Evolutionary conservation across 805 yeast species (phyloP).

Genomic region (Ogataea populi-albae): DNA sequence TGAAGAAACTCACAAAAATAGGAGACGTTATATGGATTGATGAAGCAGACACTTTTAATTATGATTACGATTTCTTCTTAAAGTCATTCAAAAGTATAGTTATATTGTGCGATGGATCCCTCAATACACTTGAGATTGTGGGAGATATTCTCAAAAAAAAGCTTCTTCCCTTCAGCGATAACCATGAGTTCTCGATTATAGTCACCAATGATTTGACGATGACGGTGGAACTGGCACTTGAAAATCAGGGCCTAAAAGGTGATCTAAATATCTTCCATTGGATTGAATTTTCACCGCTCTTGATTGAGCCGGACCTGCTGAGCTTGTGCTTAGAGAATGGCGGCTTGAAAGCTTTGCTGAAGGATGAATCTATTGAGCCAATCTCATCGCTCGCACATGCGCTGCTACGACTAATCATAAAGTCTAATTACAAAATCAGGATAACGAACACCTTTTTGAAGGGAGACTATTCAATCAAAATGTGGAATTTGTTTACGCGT

Average conservation of each 20-base stretch:
- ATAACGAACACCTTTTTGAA: constrained; percentile 56
- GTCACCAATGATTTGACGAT: constrained; percentile 8
- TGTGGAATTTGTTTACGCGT: constrained; percentile 42
- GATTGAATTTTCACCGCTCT: constrained; percentile 17
- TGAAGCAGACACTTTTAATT: constrained; percentile 8
- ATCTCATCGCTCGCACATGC: constrained; percentile 48
- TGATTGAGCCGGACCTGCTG: constrained; percentile 39
- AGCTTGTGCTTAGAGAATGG: constrained; percentile 38
- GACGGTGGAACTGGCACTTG: constrained; percentile 20
- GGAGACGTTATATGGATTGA: constrained; percentile 31
- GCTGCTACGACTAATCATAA: constrained; percentile 42
- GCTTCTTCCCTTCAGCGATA: constrained; percentile 14
- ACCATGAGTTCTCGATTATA: constrained; percentile 19
- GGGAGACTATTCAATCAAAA: constrained; percentile 53
- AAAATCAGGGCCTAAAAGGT: constrained; percentile 26
- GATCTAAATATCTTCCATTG: constrained; percentile 26
- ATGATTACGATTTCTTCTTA: constrained; percentile 20
- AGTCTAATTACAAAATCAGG: constrained; percentile 41
- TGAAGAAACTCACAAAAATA: constrained; percentile 25
- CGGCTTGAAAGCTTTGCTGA: constrained; percentile 42
- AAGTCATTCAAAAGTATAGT: constrained; percentile 22
- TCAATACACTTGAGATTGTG: constrained; percentile 10
- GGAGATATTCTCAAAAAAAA: constrained; percentile 15
- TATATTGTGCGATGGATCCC: constrained; percentile 20
- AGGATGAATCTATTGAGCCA: constrained; percentile 43